These are phyloP conservation scores for Backusella mclennaniae DNA, from an alignment of 192 early-diverging fungal genomes.

Conservation along the genomic window DNA sequence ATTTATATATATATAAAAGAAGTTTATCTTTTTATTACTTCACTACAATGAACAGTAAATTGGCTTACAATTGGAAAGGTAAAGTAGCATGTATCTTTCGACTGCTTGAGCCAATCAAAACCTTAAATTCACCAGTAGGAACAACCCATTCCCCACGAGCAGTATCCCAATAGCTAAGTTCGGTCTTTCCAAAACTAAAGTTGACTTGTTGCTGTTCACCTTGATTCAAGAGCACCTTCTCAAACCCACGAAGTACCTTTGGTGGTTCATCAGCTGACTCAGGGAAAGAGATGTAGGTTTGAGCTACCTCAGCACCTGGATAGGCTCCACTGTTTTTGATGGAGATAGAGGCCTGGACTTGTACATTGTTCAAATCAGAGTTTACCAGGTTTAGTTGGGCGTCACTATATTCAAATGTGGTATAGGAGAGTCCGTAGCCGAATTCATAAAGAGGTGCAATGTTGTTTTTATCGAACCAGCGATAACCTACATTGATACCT, in stretches of 20 bases:
- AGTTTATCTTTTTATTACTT: no score
- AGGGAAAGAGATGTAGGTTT: constrained; percentile 41
- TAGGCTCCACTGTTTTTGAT: constrained; percentile 32
- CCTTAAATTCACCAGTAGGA: constrained; percentile 1
- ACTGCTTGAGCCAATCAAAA: constrained; percentile 14
- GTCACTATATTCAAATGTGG: constrained; percentile 49
- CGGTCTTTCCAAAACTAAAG: constrained; percentile 37
- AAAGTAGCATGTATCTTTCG: constrained; percentile 3
- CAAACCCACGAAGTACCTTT: constrained; percentile 34
- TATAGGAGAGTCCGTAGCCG: constrained; percentile 67
- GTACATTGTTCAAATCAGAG: background rate
- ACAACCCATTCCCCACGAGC: constrained; percentile 2
- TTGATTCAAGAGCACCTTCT: constrained; percentile 26
- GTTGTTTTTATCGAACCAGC: constrained; percentile 42
- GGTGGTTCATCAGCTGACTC: constrained; percentile 39
- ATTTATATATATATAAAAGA: no score
- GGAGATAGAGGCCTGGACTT: constrained; percentile 29
- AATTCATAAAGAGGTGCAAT: constrained; percentile 54
- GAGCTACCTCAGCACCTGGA: constrained; percentile 34
- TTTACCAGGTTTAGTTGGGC: constrained; percentile 1
- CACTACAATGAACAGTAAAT: no score
- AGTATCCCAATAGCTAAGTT: constrained; percentile 50
- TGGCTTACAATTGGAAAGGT: background rate
- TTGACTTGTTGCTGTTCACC: constrained; percentile 23
- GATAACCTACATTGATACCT: constrained; percentile 56